Conservation (phyloP, 805 yeast genomes). For the Candida nonsorbophila region DNA sequence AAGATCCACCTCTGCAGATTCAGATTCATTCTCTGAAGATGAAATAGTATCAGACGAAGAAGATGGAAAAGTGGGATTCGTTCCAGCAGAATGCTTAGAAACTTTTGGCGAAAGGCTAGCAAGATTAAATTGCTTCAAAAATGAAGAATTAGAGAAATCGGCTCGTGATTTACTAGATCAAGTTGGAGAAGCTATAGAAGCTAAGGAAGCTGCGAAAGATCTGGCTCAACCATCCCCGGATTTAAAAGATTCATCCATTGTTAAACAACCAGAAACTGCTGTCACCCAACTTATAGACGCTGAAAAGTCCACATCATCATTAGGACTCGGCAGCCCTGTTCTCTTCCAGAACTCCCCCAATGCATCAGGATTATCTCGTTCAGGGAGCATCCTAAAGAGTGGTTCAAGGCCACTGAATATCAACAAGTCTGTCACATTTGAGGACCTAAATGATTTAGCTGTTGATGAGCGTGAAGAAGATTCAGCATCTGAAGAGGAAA, state of each 20-base stretch:
- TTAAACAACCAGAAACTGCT: not conserved
- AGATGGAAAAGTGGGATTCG: conserved; percentile 82
- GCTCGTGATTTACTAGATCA: conserved; percentile 10
- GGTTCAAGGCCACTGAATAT: conserved; percentile 9
- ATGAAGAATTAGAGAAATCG: conserved; percentile 59
- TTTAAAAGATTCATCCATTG: not conserved
- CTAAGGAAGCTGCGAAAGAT: conserved; percentile 1
- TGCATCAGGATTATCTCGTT: conserved; percentile 9
- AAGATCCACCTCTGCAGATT: conserved; percentile 5
- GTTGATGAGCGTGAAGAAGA: conserved; percentile 6
- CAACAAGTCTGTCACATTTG: conserved; percentile 36
- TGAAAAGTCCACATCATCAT: not conserved
- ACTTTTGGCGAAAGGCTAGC: conserved; percentile 90
- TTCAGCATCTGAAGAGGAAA: conserved; percentile 12
- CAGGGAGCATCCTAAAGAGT: conserved; percentile 10
- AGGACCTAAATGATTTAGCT: conserved; percentile 11
- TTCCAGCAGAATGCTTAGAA: conserved; percentile 94
- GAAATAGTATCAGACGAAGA: conserved; percentile 23
- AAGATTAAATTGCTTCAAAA: conserved; percentile 84
- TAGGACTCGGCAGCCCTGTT: conserved; percentile 10
- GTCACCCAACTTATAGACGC: too few relatives aligned
- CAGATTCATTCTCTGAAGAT: conserved; percentile 9
- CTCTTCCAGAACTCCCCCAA: conserved; percentile 11
- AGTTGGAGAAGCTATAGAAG: conserved; percentile 3
- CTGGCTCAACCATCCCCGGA: conserved; percentile 1